Percentiles rank a stretch among this genome's conserved stretches.
Conservation (phyloP, 306 rosid species). For the Delonix regia region DNA sequence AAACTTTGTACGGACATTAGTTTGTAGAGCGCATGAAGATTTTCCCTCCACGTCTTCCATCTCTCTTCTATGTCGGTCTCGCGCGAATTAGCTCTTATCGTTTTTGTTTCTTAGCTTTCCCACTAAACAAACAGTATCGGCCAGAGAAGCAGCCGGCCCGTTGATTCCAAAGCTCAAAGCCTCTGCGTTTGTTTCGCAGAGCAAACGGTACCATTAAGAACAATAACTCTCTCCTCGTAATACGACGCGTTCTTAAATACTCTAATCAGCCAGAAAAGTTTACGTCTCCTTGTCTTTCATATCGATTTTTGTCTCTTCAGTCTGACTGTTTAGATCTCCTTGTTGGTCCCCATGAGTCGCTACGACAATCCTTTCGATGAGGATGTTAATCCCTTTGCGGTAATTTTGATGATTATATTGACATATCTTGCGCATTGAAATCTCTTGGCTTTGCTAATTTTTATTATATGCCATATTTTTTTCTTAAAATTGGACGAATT, state of each 20-base stretch:
- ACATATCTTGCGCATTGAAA: background rate
- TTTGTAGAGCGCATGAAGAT: slow-evolving; percentile 4
- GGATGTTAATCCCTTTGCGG: slow-evolving; percentile 82
- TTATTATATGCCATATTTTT: background rate
- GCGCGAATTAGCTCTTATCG: background rate
- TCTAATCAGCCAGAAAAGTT: background rate
- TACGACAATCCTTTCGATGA: slow-evolving; percentile 78
- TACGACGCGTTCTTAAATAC: slow-evolving; percentile 4
- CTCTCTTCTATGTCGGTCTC: background rate
- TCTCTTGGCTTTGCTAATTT: background rate
- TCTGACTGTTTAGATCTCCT: slow-evolving; percentile 33
- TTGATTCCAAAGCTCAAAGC: slow-evolving; percentile 2
- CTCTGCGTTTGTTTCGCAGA: background rate
- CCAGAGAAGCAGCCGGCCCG: slow-evolving; percentile 34
- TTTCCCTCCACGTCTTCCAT: background rate
- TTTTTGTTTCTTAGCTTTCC: slow-evolving; percentile 16
- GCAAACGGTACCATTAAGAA: background rate
- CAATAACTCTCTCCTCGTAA: slow-evolving; percentile 3
- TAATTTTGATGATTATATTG: slow-evolving; percentile 32
- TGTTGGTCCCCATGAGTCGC: slow-evolving; percentile 51
- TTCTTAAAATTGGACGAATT: background rate
- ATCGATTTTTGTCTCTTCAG: slow-evolving; percentile 2
- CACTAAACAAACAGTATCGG: background rate
- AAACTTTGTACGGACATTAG: background rate
- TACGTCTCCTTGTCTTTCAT: background rate